Base-by-base conservation (phyloP, 768 basidiomycete species). In the Podaxis rugospora region DNA sequence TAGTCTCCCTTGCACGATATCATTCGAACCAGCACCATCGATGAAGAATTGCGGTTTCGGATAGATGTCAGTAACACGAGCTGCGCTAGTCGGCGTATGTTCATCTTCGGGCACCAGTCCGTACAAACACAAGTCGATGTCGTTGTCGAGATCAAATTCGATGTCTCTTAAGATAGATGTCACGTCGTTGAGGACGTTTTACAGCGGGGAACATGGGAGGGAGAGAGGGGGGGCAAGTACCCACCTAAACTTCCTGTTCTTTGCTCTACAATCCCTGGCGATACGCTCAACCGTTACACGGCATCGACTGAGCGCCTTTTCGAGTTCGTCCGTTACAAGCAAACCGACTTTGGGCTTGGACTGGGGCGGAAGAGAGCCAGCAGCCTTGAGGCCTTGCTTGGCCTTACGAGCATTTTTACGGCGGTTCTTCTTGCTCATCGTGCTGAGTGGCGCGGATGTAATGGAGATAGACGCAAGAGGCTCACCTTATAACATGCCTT, bases 91-190 rank as follows among this genome's bases (percentile, higher is more conserved):
- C 27, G 50, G 50, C 1, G 23, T 51, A 32, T 51, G 28, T 13
- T 51, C 50, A 16, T 51, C 50, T n/a, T 32, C 50, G 28, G 50
- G 50, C 16, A 28, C 39, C 11, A 82, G 66, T 3, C 78, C 76
- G 62, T 77, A 70, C 35, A 82, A 67, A 63, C 81, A 83, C 9
- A 67, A 68, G 1, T 66, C 71, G 70, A n/a, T 68, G 68, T 85
- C 83, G 37, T 80, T 80, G 68, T 83, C 82, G 11, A 86, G 70
- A 62, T 86, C 83, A 62, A 84, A 85, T 62, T 83, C 83, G 47
- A 80, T 71, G 65, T 85, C 84, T 57, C 83, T 85, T 40, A 9
- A 9, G 6, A 16, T 28, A 23, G 18, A 47, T 11, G 21, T 61
- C 36, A 60, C 51, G 65, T 82, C 79, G 40, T 74, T 75, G 57